Conservation (phyloP, 2,329 filamentous ascomycete species). For the Penicillium sp. region DNA sequence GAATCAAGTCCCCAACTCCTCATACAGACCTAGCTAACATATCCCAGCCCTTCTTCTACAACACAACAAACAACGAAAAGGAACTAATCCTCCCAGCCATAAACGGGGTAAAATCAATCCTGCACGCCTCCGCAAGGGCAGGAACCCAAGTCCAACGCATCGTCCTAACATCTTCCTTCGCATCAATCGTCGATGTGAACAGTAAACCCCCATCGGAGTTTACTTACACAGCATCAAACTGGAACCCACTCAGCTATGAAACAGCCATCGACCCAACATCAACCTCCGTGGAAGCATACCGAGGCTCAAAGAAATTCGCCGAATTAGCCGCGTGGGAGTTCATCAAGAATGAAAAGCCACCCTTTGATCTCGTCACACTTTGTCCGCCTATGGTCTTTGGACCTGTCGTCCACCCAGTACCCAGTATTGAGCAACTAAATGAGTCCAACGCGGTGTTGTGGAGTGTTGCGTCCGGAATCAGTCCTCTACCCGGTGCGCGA, state of each 20-base stretch:
- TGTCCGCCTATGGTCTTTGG: slow-evolving; percentile 55
- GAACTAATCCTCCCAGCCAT: slow-evolving; percentile 52
- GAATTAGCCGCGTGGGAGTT: slow-evolving; percentile 39
- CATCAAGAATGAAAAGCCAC: slow-evolving; percentile 33
- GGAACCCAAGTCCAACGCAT: no score
- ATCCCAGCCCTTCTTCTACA: slow-evolving; percentile 50
- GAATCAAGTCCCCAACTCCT: slow-evolving; percentile 15
- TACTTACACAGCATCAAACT: slow-evolving; percentile 33
- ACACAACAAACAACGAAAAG: slow-evolving; percentile 50
- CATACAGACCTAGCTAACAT: not conserved
- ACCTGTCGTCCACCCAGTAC: slow-evolving; percentile 47
- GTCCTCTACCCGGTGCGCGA: slow-evolving; percentile 41
- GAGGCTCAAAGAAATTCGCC: slow-evolving; percentile 39
- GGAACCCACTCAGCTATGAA: slow-evolving; percentile 39
- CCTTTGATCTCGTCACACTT: slow-evolving; percentile 48
- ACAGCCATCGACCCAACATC: slow-evolving; percentile 25
- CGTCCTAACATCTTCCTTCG: no score
- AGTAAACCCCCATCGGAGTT: slow-evolving; percentile 21
- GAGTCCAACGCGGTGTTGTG: slow-evolving; percentile 51
- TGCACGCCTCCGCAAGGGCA: slow-evolving; percentile 36
- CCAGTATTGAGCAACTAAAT: slow-evolving; percentile 42
- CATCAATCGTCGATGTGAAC: no score
- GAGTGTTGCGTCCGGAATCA: slow-evolving; percentile 43
- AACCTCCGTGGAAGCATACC: slow-evolving; percentile 33
- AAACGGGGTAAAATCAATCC: slow-evolving; percentile 49